Evolutionary conservation across 176 grass and related monocot genomes (phyloP), one percentile per base, ranked within the genome.

Genomic region (Oryza glaberrima): DNA sequence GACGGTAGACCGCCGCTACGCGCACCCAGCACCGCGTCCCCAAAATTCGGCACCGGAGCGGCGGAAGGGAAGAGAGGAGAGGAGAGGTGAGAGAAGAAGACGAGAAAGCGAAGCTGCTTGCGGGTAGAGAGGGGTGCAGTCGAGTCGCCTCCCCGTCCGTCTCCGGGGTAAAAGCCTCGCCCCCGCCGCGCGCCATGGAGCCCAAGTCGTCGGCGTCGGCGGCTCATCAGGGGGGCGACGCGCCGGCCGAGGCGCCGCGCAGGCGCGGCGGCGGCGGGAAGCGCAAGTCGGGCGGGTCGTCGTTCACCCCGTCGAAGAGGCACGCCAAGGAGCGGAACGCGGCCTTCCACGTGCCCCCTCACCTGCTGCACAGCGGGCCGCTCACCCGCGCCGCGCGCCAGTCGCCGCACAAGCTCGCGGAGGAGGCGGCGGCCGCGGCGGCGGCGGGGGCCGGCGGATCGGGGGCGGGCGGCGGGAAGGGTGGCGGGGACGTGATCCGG

Each of bases 241-340:
- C 84, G 28, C 60, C 90, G n/a, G 85, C 81, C 22, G 89, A 89
- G 68, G 23, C 72, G 61, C 73, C 88, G 13, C 83, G 90, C 69
- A 76, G 88, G 64, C 82, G 90, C 83, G 80, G 88, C 71, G 78
- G 85, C 75, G 92, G 80, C 35, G 85, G 85, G 43, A 99, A 99
- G 93, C 93, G 96, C 65, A 99, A 96, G 78, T 80, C 89, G 34
- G 51, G 94, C 0, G 90, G 85, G 28, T 85, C 96, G 11, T 87
- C 90, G 30, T 65, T 85, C 69, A 81, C 88, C 17, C 88, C 92
- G 67, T 94, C 94, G 73, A 99, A 99, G 90, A 84, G 96, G 83
- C 93, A 93, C 35, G 90, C 90, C 81, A 99, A 96, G 94, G 96
- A 99, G 83, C 82, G 96, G 65, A 96, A 92, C 90, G 22, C 92